Percentiles rank a stretch among this genome's conserved stretches.
These are phyloP conservation scores for Lichtheimia corymbifera DNA, from an alignment of 371 early-diverging fungal genomes.

Conservation along the genomic window DNA sequence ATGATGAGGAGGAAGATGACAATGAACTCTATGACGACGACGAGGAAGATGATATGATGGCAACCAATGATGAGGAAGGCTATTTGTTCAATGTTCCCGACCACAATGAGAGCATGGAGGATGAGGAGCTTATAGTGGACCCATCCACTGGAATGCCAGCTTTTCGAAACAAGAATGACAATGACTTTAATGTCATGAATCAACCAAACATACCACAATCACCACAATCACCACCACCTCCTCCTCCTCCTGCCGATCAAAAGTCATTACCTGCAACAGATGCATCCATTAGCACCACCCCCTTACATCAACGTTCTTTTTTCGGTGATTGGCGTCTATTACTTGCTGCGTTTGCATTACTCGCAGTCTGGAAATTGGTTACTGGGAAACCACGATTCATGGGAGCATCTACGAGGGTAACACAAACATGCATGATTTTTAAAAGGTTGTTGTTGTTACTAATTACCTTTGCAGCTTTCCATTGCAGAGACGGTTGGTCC, in stretches of 20 bases:
- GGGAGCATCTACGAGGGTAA: not conserved
- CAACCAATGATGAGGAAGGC: no score
- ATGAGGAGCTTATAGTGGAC: slow-evolving; percentile 3
- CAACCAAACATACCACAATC: not conserved
- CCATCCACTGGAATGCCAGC: slow-evolving; percentile 9
- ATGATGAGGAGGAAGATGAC: not conserved
- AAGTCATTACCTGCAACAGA: not conserved
- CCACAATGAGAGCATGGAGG: slow-evolving; percentile 2
- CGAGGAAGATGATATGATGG: not conserved
- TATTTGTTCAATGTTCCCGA: not conserved
- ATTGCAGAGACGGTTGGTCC: slow-evolving; percentile 1
- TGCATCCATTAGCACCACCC: not conserved
- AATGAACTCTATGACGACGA: not conserved
- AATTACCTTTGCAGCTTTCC: not conserved
- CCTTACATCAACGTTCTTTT: not conserved
- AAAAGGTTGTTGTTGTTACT: not conserved
- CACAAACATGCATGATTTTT: not conserved
- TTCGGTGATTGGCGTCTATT: not conserved
- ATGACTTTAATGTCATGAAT: slow-evolving; percentile 9
- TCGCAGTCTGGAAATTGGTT: not conserved
- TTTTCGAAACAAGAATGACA: slow-evolving; percentile 8
- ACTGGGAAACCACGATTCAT: slow-evolving; percentile 1
- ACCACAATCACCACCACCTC: not conserved
- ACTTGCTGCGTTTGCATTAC: not conserved
- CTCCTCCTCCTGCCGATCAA: not conserved